phyloP scores from a whole-genome alignment of 352 stramenopile genomes.

The Pythium periplocum region DNA sequence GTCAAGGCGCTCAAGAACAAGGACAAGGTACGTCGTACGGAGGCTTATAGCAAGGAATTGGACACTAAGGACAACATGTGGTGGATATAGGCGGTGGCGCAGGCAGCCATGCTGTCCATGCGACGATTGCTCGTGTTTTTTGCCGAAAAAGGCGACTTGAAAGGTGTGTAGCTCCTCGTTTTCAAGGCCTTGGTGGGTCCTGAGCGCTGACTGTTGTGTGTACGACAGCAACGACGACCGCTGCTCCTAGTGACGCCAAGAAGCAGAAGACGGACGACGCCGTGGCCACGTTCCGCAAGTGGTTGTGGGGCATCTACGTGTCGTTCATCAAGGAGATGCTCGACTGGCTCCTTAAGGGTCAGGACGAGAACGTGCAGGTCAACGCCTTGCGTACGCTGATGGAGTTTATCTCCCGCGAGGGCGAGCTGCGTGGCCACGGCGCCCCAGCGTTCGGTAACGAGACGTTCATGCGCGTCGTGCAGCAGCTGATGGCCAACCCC shows the following conservation, averaged over 20 bases:
- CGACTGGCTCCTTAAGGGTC: slow-evolving; percentile 47
- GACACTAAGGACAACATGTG: too few relatives aligned
- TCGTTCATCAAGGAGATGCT: slow-evolving; percentile 82
- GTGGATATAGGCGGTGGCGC: slow-evolving; percentile 22
- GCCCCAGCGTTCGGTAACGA: slow-evolving; percentile 69
- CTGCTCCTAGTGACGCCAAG: slow-evolving; percentile 18
- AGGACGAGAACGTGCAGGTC: slow-evolving; percentile 66
- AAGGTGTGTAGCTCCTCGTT: slow-evolving; percentile 7
- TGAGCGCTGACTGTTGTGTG: too few relatives aligned
- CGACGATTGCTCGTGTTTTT: slow-evolving; percentile 79
- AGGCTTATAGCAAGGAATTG: too few relatives aligned
- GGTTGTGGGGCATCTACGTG: slow-evolving; percentile 80
- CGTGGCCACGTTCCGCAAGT: slow-evolving; percentile 72
- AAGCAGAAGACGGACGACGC: slow-evolving; percentile 63
- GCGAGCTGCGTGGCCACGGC: slow-evolving; percentile 32
- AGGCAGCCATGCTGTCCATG: slow-evolving; percentile 77
- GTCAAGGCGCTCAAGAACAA: slow-evolving; percentile 62
- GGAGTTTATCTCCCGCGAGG: slow-evolving; percentile 82
- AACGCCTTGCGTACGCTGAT: slow-evolving; percentile 84
- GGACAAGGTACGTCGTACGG: slow-evolving; percentile 35
- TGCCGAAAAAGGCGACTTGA: slow-evolving; percentile 76
- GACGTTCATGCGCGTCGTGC: slow-evolving; percentile 74
- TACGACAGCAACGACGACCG: slow-evolving; percentile 5
- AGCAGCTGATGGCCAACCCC: slow-evolving; percentile 50
- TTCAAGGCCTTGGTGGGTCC: too few relatives aligned